These are phyloP conservation scores for Glycine soja DNA, from an alignment of 306 rosid species.

Conservation along the genomic window DNA sequence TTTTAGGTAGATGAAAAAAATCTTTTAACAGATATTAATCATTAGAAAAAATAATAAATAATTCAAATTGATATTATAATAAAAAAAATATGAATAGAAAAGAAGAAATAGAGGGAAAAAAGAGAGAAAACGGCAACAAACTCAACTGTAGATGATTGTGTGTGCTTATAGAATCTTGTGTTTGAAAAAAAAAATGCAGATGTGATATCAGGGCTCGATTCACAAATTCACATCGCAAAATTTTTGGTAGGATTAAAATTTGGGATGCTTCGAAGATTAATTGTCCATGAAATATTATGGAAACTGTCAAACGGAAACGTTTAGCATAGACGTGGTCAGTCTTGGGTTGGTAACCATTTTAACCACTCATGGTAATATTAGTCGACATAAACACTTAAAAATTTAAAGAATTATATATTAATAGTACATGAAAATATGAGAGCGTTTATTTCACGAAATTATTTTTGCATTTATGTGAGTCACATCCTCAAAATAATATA, in stretches of 20 bases:
- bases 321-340: slow-evolving; percentile 41
- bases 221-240: slow-evolving; percentile 13
- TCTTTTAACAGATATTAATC: too few relatives aligned
- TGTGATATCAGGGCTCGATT: too few relatives aligned
- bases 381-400: background rate
- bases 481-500: too few relatives aligned
- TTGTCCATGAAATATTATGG: slow-evolving; percentile 20
- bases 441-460: too few relatives aligned
- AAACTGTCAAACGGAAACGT: slow-evolving; percentile 46
- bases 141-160: background rate
- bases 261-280: too few relatives aligned
- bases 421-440: background rate
- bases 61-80: too few relatives aligned
- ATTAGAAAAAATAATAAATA: too few relatives aligned
- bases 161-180: slow-evolving; percentile 57
- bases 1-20: too few relatives aligned
- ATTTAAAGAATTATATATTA: background rate
- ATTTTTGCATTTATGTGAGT: too few relatives aligned
- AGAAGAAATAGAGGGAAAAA: background rate
- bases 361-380: slow-evolving; percentile 59
- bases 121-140: background rate
- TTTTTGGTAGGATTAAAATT: slow-evolving; percentile 60
- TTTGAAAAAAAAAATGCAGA: slow-evolving; percentile 21
- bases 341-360: slow-evolving; percentile 74
- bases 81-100: background rate